Evolutionary conservation across 345 rosid genomes (phyloP).

Genomic region (Bruguiera parviflora): DNA sequence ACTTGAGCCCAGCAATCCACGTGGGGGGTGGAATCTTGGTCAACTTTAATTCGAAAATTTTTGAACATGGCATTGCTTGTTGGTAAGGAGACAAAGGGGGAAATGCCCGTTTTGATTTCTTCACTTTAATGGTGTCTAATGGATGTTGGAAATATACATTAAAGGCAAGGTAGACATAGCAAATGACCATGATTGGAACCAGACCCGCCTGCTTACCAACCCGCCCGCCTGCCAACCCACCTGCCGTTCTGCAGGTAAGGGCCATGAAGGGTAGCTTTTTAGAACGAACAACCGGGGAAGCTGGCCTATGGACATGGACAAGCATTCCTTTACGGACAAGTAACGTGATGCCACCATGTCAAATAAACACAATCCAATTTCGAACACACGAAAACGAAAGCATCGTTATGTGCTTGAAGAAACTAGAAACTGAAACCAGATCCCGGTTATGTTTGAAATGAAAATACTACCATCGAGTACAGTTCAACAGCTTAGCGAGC

Average conservation of each 20-base stretch:
- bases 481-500: too few relatives aligned
- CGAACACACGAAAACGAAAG: not conserved
- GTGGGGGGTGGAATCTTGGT: conserved; percentile 3
- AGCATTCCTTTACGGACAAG: too few relatives aligned
- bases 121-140: not conserved
- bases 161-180: too few relatives aligned
- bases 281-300: not conserved
- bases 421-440: not conserved
- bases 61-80: not conserved
- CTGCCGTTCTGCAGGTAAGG: not conserved
- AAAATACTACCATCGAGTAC: too few relatives aligned
- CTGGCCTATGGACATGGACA: not conserved
- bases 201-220: not conserved
- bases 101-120: not conserved
- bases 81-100: not conserved
- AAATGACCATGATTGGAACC: not conserved
- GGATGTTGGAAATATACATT: not conserved
- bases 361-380: not conserved
- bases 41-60: conserved; percentile 17
- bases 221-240: conserved; percentile 3
- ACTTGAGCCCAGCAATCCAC: conserved; percentile 1
- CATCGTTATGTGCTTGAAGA: not conserved
- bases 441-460: too few relatives aligned
- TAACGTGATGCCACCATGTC: not conserved
- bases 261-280: not conserved